A percentile compares a stretch with the other conserved stretches of the same genome.
phyloP scores from a whole-genome alignment of 805 yeast species.

The Yamadazyma paraphyllophila region DNA sequence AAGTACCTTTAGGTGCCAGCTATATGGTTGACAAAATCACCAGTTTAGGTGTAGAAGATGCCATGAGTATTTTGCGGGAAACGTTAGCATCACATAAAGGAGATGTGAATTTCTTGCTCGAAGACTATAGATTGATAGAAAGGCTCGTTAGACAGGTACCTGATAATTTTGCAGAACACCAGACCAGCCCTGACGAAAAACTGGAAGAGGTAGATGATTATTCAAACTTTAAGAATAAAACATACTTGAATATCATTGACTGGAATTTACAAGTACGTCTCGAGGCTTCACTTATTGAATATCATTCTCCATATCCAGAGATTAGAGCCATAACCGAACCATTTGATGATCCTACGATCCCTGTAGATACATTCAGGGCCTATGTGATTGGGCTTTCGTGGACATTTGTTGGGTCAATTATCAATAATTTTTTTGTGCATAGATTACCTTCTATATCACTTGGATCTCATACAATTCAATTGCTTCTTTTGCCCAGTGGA shows the following conservation, averaged over 20 bases:
- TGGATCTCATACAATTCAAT: conserved; percentile 39
- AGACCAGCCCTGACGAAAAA: not conserved
- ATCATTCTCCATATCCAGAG: conserved; percentile 43
- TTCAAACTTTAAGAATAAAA: conserved; percentile 16
- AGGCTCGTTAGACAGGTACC: conserved; percentile 6
- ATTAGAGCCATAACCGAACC: conserved; percentile 40
- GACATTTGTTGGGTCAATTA: conserved; percentile 40
- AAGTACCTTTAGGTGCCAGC: conserved; percentile 12
- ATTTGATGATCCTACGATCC: conserved; percentile 31
- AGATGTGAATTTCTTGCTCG: conserved; percentile 35
- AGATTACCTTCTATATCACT: conserved; percentile 36
- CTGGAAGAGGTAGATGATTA: conserved; percentile 7
- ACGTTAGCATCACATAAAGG: conserved; percentile 34
- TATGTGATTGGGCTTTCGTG: conserved; percentile 39
- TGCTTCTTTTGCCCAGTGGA: conserved; percentile 40
- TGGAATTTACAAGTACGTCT: conserved; percentile 35
- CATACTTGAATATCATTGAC: conserved; percentile 25
- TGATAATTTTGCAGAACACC: not conserved
- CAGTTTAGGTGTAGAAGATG: conserved; percentile 19
- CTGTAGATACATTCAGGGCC: conserved; percentile 37
- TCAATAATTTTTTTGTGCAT: conserved; percentile 43
- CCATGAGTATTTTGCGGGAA: conserved; percentile 32
- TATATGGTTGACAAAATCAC: conserved; percentile 33
- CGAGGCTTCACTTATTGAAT: conserved; percentile 39
- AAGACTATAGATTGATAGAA: conserved; percentile 34